phyloP scores from a whole-genome alignment of 1,139 yeast genomes.

The Petasospora rhodanensis region DNA sequence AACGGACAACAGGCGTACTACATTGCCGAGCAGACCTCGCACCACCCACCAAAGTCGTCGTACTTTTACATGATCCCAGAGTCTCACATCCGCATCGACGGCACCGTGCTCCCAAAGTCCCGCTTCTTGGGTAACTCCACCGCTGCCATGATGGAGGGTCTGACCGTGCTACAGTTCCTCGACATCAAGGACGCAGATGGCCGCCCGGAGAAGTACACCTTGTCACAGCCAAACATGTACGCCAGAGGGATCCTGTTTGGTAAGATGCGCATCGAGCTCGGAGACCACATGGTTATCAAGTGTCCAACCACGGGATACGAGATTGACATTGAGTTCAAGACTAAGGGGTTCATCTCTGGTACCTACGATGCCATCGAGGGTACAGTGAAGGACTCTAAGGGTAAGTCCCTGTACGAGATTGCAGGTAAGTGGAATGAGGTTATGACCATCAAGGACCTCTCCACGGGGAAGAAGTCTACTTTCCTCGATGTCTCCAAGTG shows the following conservation, averaged over 20 bases:
- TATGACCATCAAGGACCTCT: constrained; percentile 61
- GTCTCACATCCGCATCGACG: constrained; percentile 79
- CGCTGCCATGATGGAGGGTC: constrained; percentile 96
- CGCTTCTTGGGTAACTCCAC: constrained; percentile 91
- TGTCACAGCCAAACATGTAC: constrained; percentile 92
- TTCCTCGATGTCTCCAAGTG: constrained; percentile 64
- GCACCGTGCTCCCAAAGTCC: constrained; percentile 81
- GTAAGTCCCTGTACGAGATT: constrained; percentile 58
- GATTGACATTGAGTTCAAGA: constrained; percentile 89
- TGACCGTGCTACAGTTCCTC: constrained; percentile 66
- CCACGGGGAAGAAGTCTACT: constrained; percentile 39
- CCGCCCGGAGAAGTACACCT: constrained; percentile 57
- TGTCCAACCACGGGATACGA: constrained; percentile 56
- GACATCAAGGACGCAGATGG: constrained; percentile 48
- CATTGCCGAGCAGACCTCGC: constrained; percentile 90
- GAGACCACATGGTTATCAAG: constrained; percentile 79
- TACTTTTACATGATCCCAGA: constrained; percentile 87
- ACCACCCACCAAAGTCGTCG: constrained; percentile 97
- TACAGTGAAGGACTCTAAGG: constrained; percentile 47
- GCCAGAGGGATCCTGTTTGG: constrained; percentile 95
- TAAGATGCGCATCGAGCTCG: constrained; percentile 80
- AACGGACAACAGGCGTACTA: constrained; percentile 71
- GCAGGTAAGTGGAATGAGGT: constrained; percentile 93
- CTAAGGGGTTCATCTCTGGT: constrained; percentile 91
- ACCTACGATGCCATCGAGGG: constrained; percentile 90